Evolutionary conservation across 331 rosid genomes (phyloP).

Genomic region (Acacia concinna): DNA sequence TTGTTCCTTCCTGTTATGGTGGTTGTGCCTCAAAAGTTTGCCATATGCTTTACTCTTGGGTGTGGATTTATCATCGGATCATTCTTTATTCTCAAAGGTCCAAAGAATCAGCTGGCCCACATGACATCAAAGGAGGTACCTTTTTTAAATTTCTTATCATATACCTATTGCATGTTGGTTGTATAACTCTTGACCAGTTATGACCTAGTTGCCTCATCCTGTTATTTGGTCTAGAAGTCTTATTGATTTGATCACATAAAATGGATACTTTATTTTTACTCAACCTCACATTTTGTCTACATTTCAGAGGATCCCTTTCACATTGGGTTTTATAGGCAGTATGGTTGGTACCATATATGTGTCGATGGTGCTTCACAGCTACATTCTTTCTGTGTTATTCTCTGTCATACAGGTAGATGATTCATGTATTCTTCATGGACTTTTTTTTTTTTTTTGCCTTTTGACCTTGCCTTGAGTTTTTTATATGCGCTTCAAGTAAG

Average conservation of each 20-base stretch:
- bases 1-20: constrained; percentile 96
- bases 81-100: constrained; percentile 85
- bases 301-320: constrained; percentile 88
- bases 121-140: constrained; percentile 83
- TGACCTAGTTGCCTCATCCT: background rate
- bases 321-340: constrained; percentile 73
- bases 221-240: background rate
- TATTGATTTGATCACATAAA: constrained; percentile 18
- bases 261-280: constrained; percentile 25
- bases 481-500: background rate
- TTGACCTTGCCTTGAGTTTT: background rate
- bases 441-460: background rate
- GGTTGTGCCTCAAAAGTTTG: constrained; percentile 92
- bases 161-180: background rate
- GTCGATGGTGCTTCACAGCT: constrained; percentile 91
- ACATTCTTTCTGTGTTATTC: constrained; percentile 83
- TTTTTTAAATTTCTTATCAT: constrained; percentile 19
- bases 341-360: constrained; percentile 90
- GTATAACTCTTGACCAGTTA: background rate
- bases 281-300: constrained; percentile 5
- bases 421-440: constrained; percentile 11
- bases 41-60: constrained; percentile 89
- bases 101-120: constrained; percentile 77
- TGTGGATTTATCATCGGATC: constrained; percentile 85
- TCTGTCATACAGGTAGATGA: constrained; percentile 82